phyloP scores from a whole-genome alignment of 73 alveolate species.

The Paraurostyla sp. region DNA sequence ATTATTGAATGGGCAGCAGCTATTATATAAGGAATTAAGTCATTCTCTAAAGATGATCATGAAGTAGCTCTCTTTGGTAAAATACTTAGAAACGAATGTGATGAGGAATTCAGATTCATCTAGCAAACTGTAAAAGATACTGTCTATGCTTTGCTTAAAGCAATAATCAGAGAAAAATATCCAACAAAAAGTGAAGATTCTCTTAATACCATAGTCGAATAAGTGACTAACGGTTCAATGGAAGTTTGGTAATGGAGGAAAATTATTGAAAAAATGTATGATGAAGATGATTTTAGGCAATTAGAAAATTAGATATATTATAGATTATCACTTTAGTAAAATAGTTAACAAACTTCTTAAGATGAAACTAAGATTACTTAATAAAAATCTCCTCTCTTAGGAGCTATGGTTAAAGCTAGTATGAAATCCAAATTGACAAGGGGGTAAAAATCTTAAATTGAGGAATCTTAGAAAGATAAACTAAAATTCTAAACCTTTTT shows the following conservation, averaged over 20 bases:
- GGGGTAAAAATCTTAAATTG: neutral
- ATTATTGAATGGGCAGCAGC: constrained; percentile 96
- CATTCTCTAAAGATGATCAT: constrained; percentile 89
- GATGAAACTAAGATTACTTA: too few species aligned
- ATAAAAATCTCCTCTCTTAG: too few species aligned
- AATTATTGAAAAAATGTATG: constrained; percentile 88
- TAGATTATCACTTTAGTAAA: neutral
- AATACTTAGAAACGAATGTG: constrained; percentile 97
- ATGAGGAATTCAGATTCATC: constrained; percentile 95
- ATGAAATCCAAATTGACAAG: constrained; percentile 18
- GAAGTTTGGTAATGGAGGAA: constrained; percentile 88
- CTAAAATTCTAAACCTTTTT: constrained; percentile 46
- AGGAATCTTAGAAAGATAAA: neutral
- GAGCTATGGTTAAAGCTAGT: too few species aligned
- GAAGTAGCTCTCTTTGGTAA: constrained; percentile 96
- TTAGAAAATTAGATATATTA: constrained; percentile 60
- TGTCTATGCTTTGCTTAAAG: constrained; percentile 73
- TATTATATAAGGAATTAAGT: constrained; percentile 88
- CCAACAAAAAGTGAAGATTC: constrained; percentile 70
- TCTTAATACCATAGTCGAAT: constrained; percentile 66
- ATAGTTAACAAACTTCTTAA: neutral
- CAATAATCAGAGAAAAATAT: constrained; percentile 74
- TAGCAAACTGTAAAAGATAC: constrained; percentile 77
- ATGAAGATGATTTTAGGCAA: constrained; percentile 85
- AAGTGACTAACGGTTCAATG: constrained; percentile 76